Evolutionary conservation across 352 stramenopile genomes (phyloP).

Genomic region (Detonula confervacea): DNA sequence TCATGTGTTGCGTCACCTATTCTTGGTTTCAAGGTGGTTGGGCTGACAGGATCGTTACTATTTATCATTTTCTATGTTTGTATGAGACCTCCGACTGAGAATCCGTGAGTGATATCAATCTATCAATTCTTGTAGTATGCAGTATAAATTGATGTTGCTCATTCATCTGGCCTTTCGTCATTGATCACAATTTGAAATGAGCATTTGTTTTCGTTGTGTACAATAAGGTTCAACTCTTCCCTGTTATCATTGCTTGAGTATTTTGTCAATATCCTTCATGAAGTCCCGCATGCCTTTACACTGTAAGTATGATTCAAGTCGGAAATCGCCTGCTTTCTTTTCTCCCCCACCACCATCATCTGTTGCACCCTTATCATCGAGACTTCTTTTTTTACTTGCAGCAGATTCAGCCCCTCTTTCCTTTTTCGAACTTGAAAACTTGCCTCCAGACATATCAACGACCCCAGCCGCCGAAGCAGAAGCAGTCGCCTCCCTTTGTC

Average conservation of each 20-base stretch:
- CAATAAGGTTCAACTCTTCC: too few species aligned
- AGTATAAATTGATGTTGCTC: too few species aligned
- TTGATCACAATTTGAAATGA: too few species aligned
- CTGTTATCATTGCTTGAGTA: constrained; percentile 43
- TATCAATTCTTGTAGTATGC: too few species aligned
- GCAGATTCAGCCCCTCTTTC: constrained; percentile 11
- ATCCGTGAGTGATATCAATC: too few species aligned
- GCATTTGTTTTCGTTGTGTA: too few species aligned
- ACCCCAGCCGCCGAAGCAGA: constrained; percentile 21
- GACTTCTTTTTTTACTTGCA: constrained; percentile 20
- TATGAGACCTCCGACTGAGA: too few species aligned
- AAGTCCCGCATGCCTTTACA: constrained; percentile 70
- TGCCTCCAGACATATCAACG: constrained; percentile 61
- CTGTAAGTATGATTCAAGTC: constrained; percentile 56
- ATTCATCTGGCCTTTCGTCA: too few species aligned
- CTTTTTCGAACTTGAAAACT: constrained; percentile 18
- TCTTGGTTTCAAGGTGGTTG: too few species aligned
- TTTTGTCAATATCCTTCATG: constrained; percentile 71
- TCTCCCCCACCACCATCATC: constrained; percentile 10
- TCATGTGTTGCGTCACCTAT: too few species aligned
- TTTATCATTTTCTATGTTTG: too few species aligned
- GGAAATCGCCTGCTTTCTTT: constrained; percentile 11
- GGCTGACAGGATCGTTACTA: too few species aligned
- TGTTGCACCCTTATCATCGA: background rate
- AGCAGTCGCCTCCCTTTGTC: constrained; percentile 49